Conservation (phyloP, 768 basidiomycete species). For the Flagelloscypha sp. region DNA sequence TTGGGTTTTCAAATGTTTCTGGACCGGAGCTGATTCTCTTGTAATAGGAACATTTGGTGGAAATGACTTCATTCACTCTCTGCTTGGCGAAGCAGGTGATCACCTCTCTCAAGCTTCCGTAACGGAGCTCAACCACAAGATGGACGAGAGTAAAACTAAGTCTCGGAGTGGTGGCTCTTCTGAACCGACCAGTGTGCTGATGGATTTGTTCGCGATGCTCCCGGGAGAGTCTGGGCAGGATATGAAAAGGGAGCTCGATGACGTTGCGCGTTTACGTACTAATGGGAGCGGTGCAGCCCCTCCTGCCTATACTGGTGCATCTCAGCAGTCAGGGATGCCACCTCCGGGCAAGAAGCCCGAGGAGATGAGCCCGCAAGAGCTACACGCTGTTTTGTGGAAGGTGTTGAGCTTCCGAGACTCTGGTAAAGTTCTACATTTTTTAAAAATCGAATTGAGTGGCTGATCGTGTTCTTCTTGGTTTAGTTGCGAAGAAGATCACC, state of each 20-base stretch:
- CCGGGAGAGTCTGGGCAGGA: conserved; percentile 56
- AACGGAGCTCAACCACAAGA: conserved; percentile 72
- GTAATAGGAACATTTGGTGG: conserved; percentile 63
- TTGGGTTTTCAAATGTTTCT: not conserved
- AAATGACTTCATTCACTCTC: conserved; percentile 71
- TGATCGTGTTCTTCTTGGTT: not conserved
- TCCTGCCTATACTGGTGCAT: too few relatives aligned
- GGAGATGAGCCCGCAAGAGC: conserved; percentile 83
- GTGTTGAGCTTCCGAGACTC: conserved; percentile 80
- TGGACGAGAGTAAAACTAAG: conserved; percentile 60
- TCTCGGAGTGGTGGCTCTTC: conserved; percentile 17
- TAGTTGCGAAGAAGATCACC: conserved; percentile 72
- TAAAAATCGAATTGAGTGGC: not conserved
- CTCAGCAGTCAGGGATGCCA: too few relatives aligned
- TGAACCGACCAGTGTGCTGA: conserved; percentile 41
- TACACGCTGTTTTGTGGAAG: conserved; percentile 47
- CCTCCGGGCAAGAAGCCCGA: conserved; percentile 69
- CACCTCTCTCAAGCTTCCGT: conserved; percentile 62
- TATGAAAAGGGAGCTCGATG: conserved; percentile 68
- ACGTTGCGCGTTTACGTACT: conserved; percentile 60
- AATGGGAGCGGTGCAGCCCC: conserved; percentile 24
- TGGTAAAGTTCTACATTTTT: conserved; percentile 28
- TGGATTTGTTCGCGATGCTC: conserved; percentile 51
- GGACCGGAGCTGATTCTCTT: conserved; percentile 1
- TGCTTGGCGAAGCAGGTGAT: conserved; percentile 43